These are phyloP conservation scores for Colletotrichum sojae DNA, from an alignment of 2,329 filamentous ascomycete species.

Conservation along the genomic window DNA sequence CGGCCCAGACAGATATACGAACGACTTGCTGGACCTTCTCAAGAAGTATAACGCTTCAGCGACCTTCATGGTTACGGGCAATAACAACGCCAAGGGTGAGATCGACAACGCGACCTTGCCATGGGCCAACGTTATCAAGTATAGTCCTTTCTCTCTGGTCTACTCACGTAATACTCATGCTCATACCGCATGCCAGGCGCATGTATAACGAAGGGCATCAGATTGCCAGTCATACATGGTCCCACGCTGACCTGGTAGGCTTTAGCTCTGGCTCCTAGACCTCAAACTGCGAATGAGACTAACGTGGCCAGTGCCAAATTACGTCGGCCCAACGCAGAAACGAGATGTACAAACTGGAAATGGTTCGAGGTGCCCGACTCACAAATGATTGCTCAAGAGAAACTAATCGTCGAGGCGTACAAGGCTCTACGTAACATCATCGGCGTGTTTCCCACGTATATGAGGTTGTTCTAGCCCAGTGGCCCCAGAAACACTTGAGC, in stretches of 20 bases:
- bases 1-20: slow-evolving; percentile 59
- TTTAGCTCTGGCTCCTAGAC: too few relatives aligned
- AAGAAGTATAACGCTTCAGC: slow-evolving; percentile 50
- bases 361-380: slow-evolving; percentile 2
- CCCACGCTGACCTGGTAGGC: slow-evolving; percentile 57
- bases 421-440: slow-evolving; percentile 66
- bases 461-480: slow-evolving; percentile 47
- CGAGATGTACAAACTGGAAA: slow-evolving; percentile 40
- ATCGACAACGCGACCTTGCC: slow-evolving; percentile 57
- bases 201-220: slow-evolving; percentile 61
- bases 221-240: slow-evolving; percentile 56
- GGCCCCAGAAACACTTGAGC: neutral
- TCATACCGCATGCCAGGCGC: slow-evolving; percentile 42
- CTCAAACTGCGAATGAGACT: neutral
- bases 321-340: slow-evolving; percentile 55
- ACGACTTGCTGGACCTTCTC: slow-evolving; percentile 56
- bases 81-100: slow-evolving; percentile 61
- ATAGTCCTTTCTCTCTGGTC: slow-evolving; percentile 22
- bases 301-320: slow-evolving; percentile 44
- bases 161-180: neutral
- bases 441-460: slow-evolving; percentile 68
- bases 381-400: slow-evolving; percentile 48
- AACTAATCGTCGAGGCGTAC: slow-evolving; percentile 62
- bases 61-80: slow-evolving; percentile 60
- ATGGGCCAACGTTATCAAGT: slow-evolving; percentile 55